These are phyloP conservation scores for Parathielavia appendiculata DNA, from an alignment of 495 filamentous ascomycete genomes.

Conservation along the genomic window DNA sequence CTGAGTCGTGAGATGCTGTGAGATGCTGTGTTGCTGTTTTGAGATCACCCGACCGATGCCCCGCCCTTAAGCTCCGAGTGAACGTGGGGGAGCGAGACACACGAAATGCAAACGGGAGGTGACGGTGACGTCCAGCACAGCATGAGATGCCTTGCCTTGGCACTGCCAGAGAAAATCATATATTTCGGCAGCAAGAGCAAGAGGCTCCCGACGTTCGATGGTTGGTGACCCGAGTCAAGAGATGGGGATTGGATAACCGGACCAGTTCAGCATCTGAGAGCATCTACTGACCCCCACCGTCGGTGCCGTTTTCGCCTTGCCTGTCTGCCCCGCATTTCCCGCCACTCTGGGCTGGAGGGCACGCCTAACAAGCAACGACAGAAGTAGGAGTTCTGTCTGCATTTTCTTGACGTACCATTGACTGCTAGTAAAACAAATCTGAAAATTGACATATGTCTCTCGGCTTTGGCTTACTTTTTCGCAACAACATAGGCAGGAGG, in stretches of 20 bases:
- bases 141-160: too few relatives aligned
- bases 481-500: neutral
- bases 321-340: constrained; percentile 6
- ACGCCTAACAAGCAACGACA: neutral
- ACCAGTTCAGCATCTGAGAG: neutral
- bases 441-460: too few relatives aligned
- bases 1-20: neutral
- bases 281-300: constrained; percentile 7
- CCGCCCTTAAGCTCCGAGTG: neutral
- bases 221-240: neutral
- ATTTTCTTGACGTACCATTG: too few relatives aligned
- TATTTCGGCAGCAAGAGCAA: neutral
- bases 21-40: neutral
- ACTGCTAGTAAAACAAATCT: neutral
- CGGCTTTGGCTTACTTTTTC: too few relatives aligned
- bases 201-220: neutral
- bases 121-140: neutral
- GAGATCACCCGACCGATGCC: constrained; percentile 10
- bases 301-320: neutral
- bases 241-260: neutral
- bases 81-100: constrained; percentile 6
- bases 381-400: too few relatives aligned
- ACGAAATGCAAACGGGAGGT: neutral
- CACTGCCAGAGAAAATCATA: too few relatives aligned
- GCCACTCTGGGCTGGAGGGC: neutral